A percentile compares a stretch with the other conserved stretches of the same genome.
These are phyloP conservation scores for Lichtheimia ramosa DNA, from an alignment of 371 early-diverging fungal species.

Conservation along the genomic window DNA sequence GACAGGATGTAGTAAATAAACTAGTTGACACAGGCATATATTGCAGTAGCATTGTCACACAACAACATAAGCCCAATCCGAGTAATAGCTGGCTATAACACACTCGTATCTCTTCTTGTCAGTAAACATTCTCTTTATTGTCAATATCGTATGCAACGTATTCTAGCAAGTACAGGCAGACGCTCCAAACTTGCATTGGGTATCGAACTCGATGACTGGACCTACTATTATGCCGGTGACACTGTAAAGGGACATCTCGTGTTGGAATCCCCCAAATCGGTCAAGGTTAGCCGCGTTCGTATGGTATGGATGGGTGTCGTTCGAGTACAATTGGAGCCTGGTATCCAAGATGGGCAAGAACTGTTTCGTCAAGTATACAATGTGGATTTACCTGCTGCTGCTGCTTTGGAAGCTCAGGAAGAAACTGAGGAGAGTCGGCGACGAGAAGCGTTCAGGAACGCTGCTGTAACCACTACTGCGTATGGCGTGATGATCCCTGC, in stretches of 20 bases:
- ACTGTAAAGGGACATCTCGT: conserved; percentile 6
- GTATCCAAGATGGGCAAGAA: conserved; percentile 13
- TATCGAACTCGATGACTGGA: conserved; percentile 13
- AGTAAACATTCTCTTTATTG: neutral
- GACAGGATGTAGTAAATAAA: too few species aligned
- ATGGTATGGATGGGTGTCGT: conserved; percentile 12
- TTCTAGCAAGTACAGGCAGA: conserved; percentile 7
- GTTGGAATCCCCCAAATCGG: conserved; percentile 11
- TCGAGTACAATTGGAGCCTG: conserved; percentile 10
- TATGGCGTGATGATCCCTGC: neutral
- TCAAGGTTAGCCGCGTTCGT: conserved; percentile 12
- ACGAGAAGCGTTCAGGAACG: neutral
- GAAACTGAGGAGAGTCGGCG: neutral
- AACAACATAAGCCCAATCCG: too few species aligned
- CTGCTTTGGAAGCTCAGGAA: neutral
- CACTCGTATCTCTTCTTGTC: neutral
- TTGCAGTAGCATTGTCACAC: too few species aligned
- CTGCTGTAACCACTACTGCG: neutral
- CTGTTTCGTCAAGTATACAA: conserved; percentile 9
- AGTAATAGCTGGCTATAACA: too few species aligned
- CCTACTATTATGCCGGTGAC: conserved; percentile 22
- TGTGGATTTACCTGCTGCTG: conserved; percentile 4
- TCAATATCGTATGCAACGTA: conserved; percentile 6
- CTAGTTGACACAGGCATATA: too few species aligned
- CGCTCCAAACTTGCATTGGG: conserved; percentile 7